These are phyloP conservation scores for Marasmius fiardii DNA, from an alignment of 1,284 basidiomycete genomes.

Conservation along the genomic window DNA sequence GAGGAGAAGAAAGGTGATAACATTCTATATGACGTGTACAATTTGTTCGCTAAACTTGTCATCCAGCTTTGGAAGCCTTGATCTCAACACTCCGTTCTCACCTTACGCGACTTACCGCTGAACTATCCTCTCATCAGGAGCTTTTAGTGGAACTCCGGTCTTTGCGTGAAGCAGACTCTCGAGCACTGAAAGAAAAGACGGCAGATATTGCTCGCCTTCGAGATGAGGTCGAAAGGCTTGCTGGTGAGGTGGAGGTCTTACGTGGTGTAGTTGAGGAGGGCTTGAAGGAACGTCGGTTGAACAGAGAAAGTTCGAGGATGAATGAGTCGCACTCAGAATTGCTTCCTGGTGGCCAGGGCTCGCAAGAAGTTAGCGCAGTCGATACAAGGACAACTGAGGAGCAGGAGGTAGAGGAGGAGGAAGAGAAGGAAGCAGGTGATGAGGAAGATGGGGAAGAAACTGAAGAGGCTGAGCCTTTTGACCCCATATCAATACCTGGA, in stretches of 20 bases:
- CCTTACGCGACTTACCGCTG: conserved; percentile 71
- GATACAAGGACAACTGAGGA: neutral
- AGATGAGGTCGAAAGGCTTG: conserved; percentile 72
- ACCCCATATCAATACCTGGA: conserved; percentile 31
- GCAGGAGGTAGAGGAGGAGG: conserved; percentile 4
- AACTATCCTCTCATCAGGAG: conserved; percentile 70
- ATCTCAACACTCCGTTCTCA: conserved; percentile 70
- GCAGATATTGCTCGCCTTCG: conserved; percentile 59
- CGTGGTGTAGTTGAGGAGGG: conserved; percentile 82
- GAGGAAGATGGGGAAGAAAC: conserved; percentile 22
- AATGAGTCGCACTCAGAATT: neutral
- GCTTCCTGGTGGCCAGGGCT: neutral
- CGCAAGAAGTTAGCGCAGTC: neutral
- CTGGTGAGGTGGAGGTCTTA: conserved; percentile 79
- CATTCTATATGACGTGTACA: neutral
- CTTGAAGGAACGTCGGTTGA: conserved; percentile 61
- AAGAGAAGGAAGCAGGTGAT: conserved; percentile 17
- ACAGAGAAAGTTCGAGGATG: conserved; percentile 22
- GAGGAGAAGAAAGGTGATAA: conserved; percentile 79
- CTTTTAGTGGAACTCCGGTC: conserved; percentile 63
- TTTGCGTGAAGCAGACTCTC: conserved; percentile 60
- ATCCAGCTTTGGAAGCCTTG: conserved; percentile 71
- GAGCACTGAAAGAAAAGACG: conserved; percentile 55
- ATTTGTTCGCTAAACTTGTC: conserved; percentile 10
- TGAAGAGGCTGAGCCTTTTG: conserved; percentile 25